These are phyloP conservation scores for Pluteus cervinus DNA, from an alignment of 768 basidiomycete genomes.

Conservation along the genomic window DNA sequence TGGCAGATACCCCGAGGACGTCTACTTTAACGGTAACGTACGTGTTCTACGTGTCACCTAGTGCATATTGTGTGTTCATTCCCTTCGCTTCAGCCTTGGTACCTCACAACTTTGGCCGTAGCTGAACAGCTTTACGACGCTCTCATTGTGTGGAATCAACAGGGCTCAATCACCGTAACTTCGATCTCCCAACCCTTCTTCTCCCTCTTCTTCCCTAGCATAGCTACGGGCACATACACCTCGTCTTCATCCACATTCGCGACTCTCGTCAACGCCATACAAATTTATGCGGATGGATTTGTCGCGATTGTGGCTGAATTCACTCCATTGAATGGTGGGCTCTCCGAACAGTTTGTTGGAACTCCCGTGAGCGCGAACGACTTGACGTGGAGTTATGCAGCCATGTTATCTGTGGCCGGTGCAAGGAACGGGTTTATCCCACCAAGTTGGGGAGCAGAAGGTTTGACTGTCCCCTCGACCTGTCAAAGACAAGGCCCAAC, in stretches of 20 bases:
- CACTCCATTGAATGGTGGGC: slow-evolving; percentile 54
- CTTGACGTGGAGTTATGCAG: slow-evolving; percentile 75
- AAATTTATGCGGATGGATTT: slow-evolving; percentile 63
- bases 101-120: slow-evolving; percentile 63
- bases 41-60: slow-evolving; percentile 15
- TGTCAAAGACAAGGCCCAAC: slow-evolving; percentile 30
- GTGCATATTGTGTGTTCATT: slow-evolving; percentile 4
- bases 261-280: slow-evolving; percentile 41
- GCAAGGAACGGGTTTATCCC: slow-evolving; percentile 44
- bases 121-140: slow-evolving; percentile 76
- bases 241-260: slow-evolving; percentile 41
- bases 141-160: slow-evolving; percentile 54
- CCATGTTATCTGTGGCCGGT: slow-evolving; percentile 52
- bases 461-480: slow-evolving; percentile 39
- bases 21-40: slow-evolving; percentile 68
- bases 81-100: slow-evolving; percentile 53
- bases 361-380: slow-evolving; percentile 53
- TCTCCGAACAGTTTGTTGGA: slow-evolving; percentile 65
- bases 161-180: slow-evolving; percentile 49
- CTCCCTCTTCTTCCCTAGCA: slow-evolving; percentile 43
- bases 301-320: slow-evolving; percentile 47
- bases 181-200: slow-evolving; percentile 65
- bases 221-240: slow-evolving; percentile 46
- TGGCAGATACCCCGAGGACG: slow-evolving; percentile 76
- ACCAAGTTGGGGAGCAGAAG: slow-evolving; percentile 61